Evolutionary conservation across 2,329 filamentous ascomycete genomes (phyloP).

Genomic region (Penicillium sp.): DNA sequence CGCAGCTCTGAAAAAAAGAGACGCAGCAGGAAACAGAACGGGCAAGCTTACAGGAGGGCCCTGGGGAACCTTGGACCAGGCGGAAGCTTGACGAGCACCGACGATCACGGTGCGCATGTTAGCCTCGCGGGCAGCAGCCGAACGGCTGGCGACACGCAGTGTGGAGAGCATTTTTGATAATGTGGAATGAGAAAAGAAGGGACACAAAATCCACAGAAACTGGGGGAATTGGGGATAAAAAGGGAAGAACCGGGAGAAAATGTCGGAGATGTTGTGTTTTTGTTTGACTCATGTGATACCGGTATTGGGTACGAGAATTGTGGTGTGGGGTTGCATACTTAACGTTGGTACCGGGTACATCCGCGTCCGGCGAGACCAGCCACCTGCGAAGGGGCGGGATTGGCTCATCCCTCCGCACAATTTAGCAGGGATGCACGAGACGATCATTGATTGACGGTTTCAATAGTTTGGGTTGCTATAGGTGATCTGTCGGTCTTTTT

Average conservation of each 20-base stretch:
- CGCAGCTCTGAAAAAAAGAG: background rate
- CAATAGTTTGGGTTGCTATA: background rate
- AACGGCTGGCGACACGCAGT: conserved; percentile 45
- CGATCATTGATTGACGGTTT: background rate
- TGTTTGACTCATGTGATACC: conserved; percentile 26
- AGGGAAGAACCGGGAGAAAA: conserved; percentile 21
- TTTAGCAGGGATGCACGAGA: background rate
- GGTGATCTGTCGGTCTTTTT: background rate
- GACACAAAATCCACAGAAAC: conserved; percentile 1
- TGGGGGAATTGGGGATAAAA: conserved; percentile 6
- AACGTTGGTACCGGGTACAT: conserved; percentile 18
- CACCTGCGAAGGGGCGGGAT: background rate
- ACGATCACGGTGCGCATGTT: conserved; percentile 37
- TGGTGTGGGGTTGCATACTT: conserved; percentile 6
- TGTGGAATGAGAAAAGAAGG: background rate
- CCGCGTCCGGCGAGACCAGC: background rate
- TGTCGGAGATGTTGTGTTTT: conserved; percentile 25
- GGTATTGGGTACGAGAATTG: conserved; percentile 17
- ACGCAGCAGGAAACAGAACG: background rate
- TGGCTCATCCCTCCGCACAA: background rate
- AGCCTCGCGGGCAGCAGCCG: conserved; percentile 41
- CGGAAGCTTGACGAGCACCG: conserved; percentile 67
- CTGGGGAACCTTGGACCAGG: conserved; percentile 88
- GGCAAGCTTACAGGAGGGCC: conserved; percentile 78
- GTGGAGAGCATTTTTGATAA: conserved; percentile 48